Base-by-base conservation (phyloP, 2,329 filamentous ascomycete species). In the Didymella arachidicola region DNA sequence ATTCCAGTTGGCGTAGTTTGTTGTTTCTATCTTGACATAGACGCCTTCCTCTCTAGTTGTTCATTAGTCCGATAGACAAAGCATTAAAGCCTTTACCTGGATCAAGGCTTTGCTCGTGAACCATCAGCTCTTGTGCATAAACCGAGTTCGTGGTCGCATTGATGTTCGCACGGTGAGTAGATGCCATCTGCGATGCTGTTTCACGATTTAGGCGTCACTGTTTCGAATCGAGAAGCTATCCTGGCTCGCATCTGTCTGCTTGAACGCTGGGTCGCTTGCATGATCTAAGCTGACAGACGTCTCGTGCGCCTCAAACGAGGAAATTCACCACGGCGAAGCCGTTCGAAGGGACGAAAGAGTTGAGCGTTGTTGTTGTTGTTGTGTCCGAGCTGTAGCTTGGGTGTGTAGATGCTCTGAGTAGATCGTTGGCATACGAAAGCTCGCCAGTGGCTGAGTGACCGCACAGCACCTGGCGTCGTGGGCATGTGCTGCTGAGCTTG, bases 161-260 rank as follows among this genome's bases (percentile, higher is more conserved):
- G 27, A 10, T 14, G 14, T 34, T 12, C 2, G 30, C 11, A 6
- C 22, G 22, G 22, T 26, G 22, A 30, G 25, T 12, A 34, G 10
- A 46, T 30, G 50, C 50, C 34, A 34, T 47, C 19, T 38, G 22
- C n/a, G 7, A 42, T 7, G 41, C 38, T 32, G 56, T 59, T 59
- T 59, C 56, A 51, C 14, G 22, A 22, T 22, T 22, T 22, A 22
- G 22, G 22, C 22, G 22, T 22, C 22, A 30, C 12, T 34, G 56
- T 59, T 59, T 59, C 50, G 45, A 59, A 38, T 42, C 26, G 16
- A 46, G 4, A 3, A 41, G 27, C 30, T 26, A 41, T 50, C 19
- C 39, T 25, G 7, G 56, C 34, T 32, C 6, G 19, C 29, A 30
- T 46, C 26, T 30, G 46, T 43, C 19, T 30, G 45, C 41, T 34